phyloP scores from a whole-genome alignment of 257 asterid genomes.

The Mitragyna speciosa region DNA sequence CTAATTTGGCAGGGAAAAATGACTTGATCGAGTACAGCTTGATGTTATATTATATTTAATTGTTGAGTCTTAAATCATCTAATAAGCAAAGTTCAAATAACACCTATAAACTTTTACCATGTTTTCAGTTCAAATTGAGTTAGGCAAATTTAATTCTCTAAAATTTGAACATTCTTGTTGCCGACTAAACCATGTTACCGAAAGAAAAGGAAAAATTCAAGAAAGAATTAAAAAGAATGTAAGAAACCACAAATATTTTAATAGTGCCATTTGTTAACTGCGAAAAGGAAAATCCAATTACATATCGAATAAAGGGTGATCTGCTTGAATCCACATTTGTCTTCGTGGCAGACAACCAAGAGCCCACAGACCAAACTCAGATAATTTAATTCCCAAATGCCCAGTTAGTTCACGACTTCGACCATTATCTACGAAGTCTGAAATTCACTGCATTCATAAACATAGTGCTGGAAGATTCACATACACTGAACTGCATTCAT shows the following conservation, averaged over 20 bases:
- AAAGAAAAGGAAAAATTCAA: neutral
- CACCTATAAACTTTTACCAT: neutral
- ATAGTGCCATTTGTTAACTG: conserved; percentile 6
- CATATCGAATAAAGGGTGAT: neutral
- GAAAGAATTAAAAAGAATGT: neutral
- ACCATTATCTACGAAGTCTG: neutral
- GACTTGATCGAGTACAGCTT: too few relatives aligned
- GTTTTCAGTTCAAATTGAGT: neutral
- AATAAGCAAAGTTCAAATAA: too few relatives aligned
- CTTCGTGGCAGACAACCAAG: conserved; percentile 5
- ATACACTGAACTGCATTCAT: too few relatives aligned
- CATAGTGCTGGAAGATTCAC: neutral
- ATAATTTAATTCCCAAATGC: neutral
- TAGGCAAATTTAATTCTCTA: neutral
- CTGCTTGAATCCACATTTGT: neutral
- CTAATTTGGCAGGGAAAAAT: neutral
- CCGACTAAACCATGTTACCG: neutral
- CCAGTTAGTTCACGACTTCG: neutral
- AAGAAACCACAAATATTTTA: neutral
- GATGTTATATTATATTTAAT: too few relatives aligned
- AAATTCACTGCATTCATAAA: neutral
- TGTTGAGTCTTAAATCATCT: neutral
- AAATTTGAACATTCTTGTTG: neutral
- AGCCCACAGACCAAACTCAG: conserved; percentile 12
- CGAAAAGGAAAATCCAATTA: neutral